Evolutionary conservation across 768 basidiomycete species (phyloP).

Genomic region (Suillus luteus): DNA sequence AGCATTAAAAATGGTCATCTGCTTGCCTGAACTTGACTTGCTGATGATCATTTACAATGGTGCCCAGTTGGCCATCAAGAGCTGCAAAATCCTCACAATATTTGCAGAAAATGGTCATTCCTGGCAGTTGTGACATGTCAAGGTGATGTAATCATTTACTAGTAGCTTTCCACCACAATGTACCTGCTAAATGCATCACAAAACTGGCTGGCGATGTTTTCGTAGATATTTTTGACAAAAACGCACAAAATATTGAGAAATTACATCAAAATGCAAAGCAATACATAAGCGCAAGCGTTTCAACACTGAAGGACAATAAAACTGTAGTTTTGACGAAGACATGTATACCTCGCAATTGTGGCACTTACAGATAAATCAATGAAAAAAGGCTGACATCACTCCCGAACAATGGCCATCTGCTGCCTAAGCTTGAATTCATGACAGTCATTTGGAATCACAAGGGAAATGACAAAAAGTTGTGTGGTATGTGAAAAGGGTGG

Average conservation of each 20-base stretch:
- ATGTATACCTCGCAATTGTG: background rate
- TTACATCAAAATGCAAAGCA: background rate
- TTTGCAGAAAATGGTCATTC: background rate
- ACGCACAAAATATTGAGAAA: background rate
- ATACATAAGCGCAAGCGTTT: background rate
- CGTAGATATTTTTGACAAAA: background rate
- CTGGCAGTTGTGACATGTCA: background rate
- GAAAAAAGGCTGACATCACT: background rate
- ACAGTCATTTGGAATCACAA: too few species aligned
- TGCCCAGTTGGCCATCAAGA: too few species aligned
- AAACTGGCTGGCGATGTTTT: background rate
- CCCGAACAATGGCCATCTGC: too few species aligned
- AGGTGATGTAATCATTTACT: background rate
- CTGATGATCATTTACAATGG: background rate
- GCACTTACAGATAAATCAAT: background rate
- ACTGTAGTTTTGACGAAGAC: background rate
- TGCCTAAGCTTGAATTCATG: too few species aligned
- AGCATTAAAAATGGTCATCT: background rate
- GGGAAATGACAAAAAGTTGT: too few species aligned
- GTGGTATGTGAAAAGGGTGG: too few species aligned
- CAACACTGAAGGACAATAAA: background rate
- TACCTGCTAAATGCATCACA: background rate
- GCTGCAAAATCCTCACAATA: background rate
- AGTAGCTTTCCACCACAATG: too few species aligned
- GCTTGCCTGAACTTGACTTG: background rate